Percentiles rank a stretch among this genome's conserved stretches.
Conservation (phyloP, 352 stramenopile species). For the Phytophthora cactorum region DNA sequence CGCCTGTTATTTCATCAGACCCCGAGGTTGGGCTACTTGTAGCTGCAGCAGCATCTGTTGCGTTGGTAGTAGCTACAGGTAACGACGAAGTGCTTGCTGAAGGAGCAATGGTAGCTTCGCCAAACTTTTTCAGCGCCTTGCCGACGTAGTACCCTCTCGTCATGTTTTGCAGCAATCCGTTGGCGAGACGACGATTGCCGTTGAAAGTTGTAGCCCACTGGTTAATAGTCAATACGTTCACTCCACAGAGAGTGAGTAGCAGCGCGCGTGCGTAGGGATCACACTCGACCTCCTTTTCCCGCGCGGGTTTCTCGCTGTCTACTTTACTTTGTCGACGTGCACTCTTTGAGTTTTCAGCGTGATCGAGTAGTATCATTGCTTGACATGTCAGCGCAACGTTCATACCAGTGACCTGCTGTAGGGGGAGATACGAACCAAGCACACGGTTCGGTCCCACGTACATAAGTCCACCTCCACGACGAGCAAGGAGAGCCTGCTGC, state of each 20-base stretch:
- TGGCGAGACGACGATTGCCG: slow-evolving; percentile 69
- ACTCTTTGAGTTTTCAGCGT: slow-evolving; percentile 80
- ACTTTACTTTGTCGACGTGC: slow-evolving; percentile 85
- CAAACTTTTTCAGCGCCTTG: slow-evolving; percentile 65
- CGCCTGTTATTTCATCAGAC: not conserved
- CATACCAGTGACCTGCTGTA: slow-evolving; percentile 67
- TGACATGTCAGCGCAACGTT: slow-evolving; percentile 70
- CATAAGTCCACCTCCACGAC: slow-evolving; percentile 62
- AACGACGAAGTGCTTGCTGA: slow-evolving; percentile 9
- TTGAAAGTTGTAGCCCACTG: slow-evolving; percentile 86
- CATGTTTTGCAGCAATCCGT: slow-evolving; percentile 51
- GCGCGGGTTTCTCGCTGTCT: slow-evolving; percentile 78
- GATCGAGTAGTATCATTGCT: slow-evolving; percentile 74
- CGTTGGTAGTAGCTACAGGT: not conserved
- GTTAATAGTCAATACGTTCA: slow-evolving; percentile 81
- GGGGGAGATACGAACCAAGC: slow-evolving; percentile 54
- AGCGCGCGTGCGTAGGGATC: slow-evolving; percentile 67
- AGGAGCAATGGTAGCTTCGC: slow-evolving; percentile 38
- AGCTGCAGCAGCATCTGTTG: slow-evolving; percentile 1
- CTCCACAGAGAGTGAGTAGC: slow-evolving; percentile 79
- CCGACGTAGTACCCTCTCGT: slow-evolving; percentile 61
- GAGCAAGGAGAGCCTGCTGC: slow-evolving; percentile 66
- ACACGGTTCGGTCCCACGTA: slow-evolving; percentile 79
- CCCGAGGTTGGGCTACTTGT: slow-evolving; percentile 4
- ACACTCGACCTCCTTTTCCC: slow-evolving; percentile 66